Conservation (phyloP, 1,284 basidiomycete species). For the Rhodotorula mucilaginosa region DNA sequence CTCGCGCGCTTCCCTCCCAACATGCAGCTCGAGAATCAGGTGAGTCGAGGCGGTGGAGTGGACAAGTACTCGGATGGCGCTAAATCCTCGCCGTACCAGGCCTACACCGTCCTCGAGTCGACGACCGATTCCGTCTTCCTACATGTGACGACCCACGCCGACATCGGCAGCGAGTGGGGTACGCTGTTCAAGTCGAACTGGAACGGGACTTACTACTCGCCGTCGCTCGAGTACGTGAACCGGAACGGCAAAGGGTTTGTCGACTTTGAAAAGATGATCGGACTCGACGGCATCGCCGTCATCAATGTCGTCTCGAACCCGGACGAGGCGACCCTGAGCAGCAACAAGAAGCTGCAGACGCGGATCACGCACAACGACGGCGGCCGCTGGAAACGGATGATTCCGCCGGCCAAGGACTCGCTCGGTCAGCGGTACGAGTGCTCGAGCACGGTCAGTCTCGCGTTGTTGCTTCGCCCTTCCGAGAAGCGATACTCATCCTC, state of each 20-base stretch:
- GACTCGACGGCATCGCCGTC: slow-evolving; percentile 90
- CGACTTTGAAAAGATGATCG: slow-evolving; percentile 98
- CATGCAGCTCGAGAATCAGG: slow-evolving; percentile 80
- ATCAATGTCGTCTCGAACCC: slow-evolving; percentile 87
- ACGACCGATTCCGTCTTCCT: slow-evolving; percentile 89
- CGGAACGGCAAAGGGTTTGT: slow-evolving; percentile 81
- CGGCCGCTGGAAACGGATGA: slow-evolving; percentile 79
- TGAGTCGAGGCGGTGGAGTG: slow-evolving; percentile 1
- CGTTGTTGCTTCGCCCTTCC: slow-evolving; percentile 59
- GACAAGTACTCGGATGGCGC: not conserved
- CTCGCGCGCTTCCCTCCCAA: slow-evolving; percentile 83
- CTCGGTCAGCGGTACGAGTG: slow-evolving; percentile 74
- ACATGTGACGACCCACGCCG: slow-evolving; percentile 86
- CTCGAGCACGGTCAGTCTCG: slow-evolving; percentile 66
- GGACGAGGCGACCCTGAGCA: slow-evolving; percentile 67
- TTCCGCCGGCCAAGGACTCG: slow-evolving; percentile 73
- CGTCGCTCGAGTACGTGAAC: slow-evolving; percentile 85
- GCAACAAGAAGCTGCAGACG: slow-evolving; percentile 74
- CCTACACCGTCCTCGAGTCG: slow-evolving; percentile 92
- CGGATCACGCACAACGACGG: slow-evolving; percentile 96
- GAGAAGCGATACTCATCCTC: slow-evolving; percentile 49
- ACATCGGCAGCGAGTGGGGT: slow-evolving; percentile 75
- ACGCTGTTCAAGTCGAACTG: slow-evolving; percentile 94
- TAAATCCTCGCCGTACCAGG: slow-evolving; percentile 49
- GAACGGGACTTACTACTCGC: slow-evolving; percentile 92